Percentiles rank a stretch among this genome's conserved stretches.
Conservation (phyloP, 1,139 yeast species). For the Yamadazyma epiphylla region DNA sequence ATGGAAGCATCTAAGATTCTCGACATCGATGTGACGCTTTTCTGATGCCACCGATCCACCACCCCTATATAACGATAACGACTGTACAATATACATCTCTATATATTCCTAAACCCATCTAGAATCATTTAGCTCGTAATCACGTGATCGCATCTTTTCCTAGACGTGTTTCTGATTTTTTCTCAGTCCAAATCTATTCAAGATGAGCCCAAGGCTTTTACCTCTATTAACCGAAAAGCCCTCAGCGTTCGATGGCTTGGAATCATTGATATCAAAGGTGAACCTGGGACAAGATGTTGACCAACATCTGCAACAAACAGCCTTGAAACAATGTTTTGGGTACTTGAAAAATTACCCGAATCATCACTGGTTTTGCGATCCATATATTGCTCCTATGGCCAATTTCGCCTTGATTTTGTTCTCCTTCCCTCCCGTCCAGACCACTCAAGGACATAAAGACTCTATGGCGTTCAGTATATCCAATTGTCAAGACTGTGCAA, state of each 20-base stretch:
- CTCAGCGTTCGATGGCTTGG: slow-evolving; percentile 23
- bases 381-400: slow-evolving; percentile 42
- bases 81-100: no score
- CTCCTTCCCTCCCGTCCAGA: slow-evolving; percentile 50
- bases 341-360: slow-evolving; percentile 19
- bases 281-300: slow-evolving; percentile 21
- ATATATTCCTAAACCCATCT: no score
- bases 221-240: slow-evolving; percentile 14
- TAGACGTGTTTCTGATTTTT: no score
- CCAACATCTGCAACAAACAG: slow-evolving; percentile 18
- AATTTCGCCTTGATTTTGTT: slow-evolving; percentile 55
- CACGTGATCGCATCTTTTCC: no score
- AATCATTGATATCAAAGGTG: slow-evolving; percentile 20
- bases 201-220: no score
- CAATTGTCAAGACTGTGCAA: slow-evolving; percentile 50
- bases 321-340: slow-evolving; percentile 20
- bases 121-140: no score
- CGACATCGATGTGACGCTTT: slow-evolving; percentile 46
- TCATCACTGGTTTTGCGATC: slow-evolving; percentile 57
- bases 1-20: slow-evolving; percentile 43
- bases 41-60: no score
- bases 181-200: no score
- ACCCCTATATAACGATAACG: no score
- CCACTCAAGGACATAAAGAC: slow-evolving; percentile 40
- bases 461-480: slow-evolving; percentile 35